Conservation (phyloP, 768 basidiomycete genomes). For the Trametes cingulata region DNA sequence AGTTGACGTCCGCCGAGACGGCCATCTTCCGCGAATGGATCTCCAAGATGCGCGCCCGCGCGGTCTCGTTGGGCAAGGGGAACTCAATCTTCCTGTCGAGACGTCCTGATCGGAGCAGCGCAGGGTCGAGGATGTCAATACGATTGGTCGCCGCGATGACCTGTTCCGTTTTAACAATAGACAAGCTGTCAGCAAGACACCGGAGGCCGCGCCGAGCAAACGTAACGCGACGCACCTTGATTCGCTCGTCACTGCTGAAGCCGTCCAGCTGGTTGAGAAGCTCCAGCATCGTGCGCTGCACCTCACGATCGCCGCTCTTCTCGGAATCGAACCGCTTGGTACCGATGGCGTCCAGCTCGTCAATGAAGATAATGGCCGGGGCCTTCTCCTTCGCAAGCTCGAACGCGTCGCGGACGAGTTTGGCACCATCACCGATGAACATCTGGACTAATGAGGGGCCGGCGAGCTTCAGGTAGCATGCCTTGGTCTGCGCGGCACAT, state of each 20-base stretch:
- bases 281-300: conserved; percentile 99
- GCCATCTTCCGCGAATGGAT: conserved; percentile 98
- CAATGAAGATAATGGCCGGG: conserved; percentile 98
- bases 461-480: conserved; percentile 97
- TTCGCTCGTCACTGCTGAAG: conserved; percentile 94
- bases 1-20: conserved; percentile 86
- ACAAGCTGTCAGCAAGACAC: conserved; percentile 4
- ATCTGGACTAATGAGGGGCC: conserved; percentile 98
- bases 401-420: conserved; percentile 97
- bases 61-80: conserved; percentile 93
- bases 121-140: conserved; percentile 98
- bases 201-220: background rate
- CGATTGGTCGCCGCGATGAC: conserved; percentile 99
- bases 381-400: conserved; percentile 98
- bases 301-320: conserved; percentile 98
- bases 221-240: conserved; percentile 68
- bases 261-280: conserved; percentile 97
- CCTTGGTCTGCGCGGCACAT: conserved; percentile 96
- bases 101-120: conserved; percentile 96
- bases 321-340: conserved; percentile 99
- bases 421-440: conserved; percentile 99
- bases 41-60: conserved; percentile 93
- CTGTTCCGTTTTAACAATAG: conserved; percentile 40
- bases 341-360: conserved; percentile 97
- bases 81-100: conserved; percentile 99